Evolutionary conservation across 2,329 filamentous ascomycete genomes (phyloP).

Genomic region (Xylaria sp.): DNA sequence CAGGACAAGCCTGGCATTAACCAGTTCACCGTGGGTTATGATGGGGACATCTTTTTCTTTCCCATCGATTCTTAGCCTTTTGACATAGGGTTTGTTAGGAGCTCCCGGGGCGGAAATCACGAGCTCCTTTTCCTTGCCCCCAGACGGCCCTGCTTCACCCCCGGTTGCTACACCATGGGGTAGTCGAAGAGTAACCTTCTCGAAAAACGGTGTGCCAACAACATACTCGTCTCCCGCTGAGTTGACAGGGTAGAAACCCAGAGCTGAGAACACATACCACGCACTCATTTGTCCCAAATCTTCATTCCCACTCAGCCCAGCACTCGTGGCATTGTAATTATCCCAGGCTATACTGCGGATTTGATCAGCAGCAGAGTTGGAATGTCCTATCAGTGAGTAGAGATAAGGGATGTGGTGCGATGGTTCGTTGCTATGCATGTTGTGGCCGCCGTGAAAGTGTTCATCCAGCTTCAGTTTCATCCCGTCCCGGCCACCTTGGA

Average conservation of each 20-base stretch:
- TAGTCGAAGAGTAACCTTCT: constrained; percentile 54
- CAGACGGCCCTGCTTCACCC: constrained; percentile 34
- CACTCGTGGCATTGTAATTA: constrained; percentile 59
- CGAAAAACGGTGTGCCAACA: constrained; percentile 59
- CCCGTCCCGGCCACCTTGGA: constrained; percentile 50
- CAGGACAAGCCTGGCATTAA: constrained; percentile 53
- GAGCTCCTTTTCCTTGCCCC: constrained; percentile 45
- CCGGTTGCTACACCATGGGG: constrained; percentile 48
- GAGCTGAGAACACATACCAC: constrained; percentile 60
- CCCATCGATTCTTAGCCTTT: constrained; percentile 56
- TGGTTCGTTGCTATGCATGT: constrained; percentile 61
- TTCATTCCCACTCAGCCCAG: constrained; percentile 60
- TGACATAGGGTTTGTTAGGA: constrained; percentile 54
- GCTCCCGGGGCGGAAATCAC: constrained; percentile 57
- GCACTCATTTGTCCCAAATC: constrained; percentile 63
- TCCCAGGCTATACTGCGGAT: constrained; percentile 53
- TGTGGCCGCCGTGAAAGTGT: constrained; percentile 58
- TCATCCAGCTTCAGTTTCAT: constrained; percentile 57
- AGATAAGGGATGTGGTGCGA: constrained; percentile 61
- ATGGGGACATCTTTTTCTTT: constrained; percentile 49
- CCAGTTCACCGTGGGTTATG: constrained; percentile 55
- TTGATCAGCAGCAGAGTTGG: constrained; percentile 52
- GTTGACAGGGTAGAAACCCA: constrained; percentile 61
- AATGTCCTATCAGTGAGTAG: constrained; percentile 57
- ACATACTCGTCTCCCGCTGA: constrained; percentile 59